Conservation (phyloP, 805 yeast genomes). For the Saturnispora gosingensis region DNA sequence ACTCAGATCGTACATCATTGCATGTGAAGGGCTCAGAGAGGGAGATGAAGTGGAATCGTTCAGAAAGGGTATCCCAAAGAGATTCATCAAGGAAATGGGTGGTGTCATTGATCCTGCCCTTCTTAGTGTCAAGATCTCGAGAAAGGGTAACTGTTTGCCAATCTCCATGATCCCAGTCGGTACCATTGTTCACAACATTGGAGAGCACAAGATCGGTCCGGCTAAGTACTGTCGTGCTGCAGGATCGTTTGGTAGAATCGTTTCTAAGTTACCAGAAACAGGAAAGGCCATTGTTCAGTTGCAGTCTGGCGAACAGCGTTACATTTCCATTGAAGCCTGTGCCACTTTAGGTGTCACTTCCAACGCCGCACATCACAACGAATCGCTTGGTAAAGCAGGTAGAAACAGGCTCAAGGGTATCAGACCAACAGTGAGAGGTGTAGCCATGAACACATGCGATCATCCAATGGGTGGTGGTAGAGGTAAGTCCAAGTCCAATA, state of each 20-base stretch:
- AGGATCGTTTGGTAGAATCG: conserved; percentile 84
- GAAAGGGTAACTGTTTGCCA: conserved; percentile 93
- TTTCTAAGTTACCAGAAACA: conserved; percentile 66
- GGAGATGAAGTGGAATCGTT: conserved; percentile 89
- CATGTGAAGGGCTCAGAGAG: conserved; percentile 85
- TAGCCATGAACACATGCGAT: conserved; percentile 94
- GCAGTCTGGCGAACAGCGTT: conserved; percentile 90
- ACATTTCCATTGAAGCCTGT: conserved; percentile 74
- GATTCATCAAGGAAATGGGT: conserved; percentile 73
- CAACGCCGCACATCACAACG: conserved; percentile 84
- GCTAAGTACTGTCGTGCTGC: conserved; percentile 91
- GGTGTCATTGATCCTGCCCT: conserved; percentile 90
- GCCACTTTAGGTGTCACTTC: conserved; percentile 93
- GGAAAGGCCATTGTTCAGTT: conserved; percentile 69
- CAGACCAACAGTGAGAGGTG: conserved; percentile 95
- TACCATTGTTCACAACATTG: conserved; percentile 79
- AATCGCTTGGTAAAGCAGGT: conserved; percentile 93
- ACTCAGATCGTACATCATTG: conserved; percentile 69
- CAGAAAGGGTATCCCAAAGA: conserved; percentile 77
- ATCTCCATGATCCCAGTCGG: conserved; percentile 92
- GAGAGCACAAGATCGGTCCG: conserved; percentile 63
- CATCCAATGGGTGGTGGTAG: conserved; percentile 99
- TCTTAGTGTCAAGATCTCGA: conserved; percentile 75
- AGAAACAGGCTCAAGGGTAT: conserved; percentile 85
- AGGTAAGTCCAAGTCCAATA: conserved; percentile 97